Evolutionary conservation across 768 basidiomycete genomes (phyloP), one percentile per base, ranked within the genome.

Genomic region (Hysterangium stoloniferum): DNA sequence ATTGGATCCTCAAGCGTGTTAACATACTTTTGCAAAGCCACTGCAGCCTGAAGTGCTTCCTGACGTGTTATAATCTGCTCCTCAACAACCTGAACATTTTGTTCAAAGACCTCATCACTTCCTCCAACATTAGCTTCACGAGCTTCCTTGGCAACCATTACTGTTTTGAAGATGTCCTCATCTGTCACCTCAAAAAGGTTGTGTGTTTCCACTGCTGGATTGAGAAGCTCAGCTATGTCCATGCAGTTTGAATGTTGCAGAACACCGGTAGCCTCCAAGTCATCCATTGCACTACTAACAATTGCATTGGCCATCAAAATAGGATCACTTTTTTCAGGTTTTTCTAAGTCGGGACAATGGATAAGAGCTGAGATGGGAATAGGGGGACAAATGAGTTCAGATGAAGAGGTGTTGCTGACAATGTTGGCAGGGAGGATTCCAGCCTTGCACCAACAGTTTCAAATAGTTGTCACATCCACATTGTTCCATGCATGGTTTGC

Each of bases 401-500:
- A 12, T 51, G 45, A 38, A 43, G 22, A 17, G 38, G n/a, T n/a
- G n/a, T n/a, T n/a, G 6, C 15, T n/a, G 6, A n/a, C 17, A 40
- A n/a, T n/a, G 6, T 6, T 17, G 22, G 22, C 40, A 12, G 40
- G 40, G 22, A 41, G n/a, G n/a, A 70, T 71, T 6, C 63, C 60
- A 6, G 66, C 54, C 28, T 71, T 66, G 2, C 22, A 17, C 70
- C 70, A 72, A 56, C 68, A 71, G 45, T 71, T 63, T 13, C 45
- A 29, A 32, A 72, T 68, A 8, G 69, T 68, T 6, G 57, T 56
- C 0, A 57, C 49, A 24, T 65, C 57, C 3, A 71, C 66, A 1
- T 61, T 56, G 2, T 50, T 17, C 70, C 71, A 71, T 1, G 69
- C 68, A 12, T 33, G 19, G 13, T 66, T 54, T 2, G 65, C 65